phyloP scores from a whole-genome alignment of 2,329 filamentous ascomycete species.

The Scedosporium minutisporum region DNA sequence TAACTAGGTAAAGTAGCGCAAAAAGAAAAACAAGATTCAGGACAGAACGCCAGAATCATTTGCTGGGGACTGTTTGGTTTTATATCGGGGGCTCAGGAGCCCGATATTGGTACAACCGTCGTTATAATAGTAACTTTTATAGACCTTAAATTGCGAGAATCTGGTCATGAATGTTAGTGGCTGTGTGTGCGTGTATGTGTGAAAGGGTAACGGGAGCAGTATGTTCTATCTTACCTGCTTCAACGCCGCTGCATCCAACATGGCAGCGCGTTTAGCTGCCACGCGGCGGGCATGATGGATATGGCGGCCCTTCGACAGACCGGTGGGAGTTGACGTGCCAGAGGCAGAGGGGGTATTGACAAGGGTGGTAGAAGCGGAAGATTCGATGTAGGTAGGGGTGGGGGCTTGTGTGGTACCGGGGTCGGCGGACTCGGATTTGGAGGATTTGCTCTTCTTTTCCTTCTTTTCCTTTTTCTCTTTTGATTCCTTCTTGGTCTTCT shows the following conservation, averaged over 20 bases:
- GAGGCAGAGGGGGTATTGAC: neutral
- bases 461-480: conserved; percentile 6
- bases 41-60: too few relatives aligned
- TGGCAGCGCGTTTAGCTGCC: conserved; percentile 2
- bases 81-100: too few relatives aligned
- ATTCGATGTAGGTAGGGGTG: neutral
- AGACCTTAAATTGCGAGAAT: conserved; percentile 1
- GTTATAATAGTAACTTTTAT: too few relatives aligned
- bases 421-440: neutral
- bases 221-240: neutral
- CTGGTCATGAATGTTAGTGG: neutral
- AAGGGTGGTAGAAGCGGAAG: neutral
- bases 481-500: conserved; percentile 3
- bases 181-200: neutral
- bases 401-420: neutral
- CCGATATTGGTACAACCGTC: too few relatives aligned
- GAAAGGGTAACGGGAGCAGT: neutral
- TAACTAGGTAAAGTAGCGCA: too few relatives aligned
- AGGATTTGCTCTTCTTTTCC: conserved; percentile 5
- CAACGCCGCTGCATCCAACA: conserved; percentile 2
- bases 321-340: neutral
- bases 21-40: too few relatives aligned
- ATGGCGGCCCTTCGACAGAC: neutral
- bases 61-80: too few relatives aligned
- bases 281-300: conserved; percentile 2